These are phyloP conservation scores for Penicillium concentricum DNA, from an alignment of 2,329 filamentous ascomycete genomes.

Conservation along the genomic window DNA sequence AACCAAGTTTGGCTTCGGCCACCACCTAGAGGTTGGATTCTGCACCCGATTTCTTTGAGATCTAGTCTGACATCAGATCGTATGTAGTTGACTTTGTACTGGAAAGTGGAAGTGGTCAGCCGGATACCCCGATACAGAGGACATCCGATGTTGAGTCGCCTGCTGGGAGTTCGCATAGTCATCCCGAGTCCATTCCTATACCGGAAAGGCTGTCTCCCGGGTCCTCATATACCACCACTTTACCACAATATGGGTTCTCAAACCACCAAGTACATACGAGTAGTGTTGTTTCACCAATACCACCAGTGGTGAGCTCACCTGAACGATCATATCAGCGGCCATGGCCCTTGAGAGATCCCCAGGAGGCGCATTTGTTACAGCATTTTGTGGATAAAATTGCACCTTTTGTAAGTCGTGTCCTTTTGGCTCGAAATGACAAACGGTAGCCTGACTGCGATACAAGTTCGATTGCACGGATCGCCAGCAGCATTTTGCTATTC, in stretches of 20 bases:
- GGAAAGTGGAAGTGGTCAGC: constrained; percentile 19
- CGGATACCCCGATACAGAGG: not conserved
- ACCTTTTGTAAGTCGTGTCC: constrained; percentile 14
- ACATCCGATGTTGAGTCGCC: not conserved
- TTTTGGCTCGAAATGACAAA: not conserved
- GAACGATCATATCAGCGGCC: constrained; percentile 4
- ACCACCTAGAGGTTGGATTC: constrained; percentile 20
- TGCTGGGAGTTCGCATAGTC: not conserved
- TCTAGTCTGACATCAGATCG: constrained; percentile 2
- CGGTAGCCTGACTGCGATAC: not conserved
- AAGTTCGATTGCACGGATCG: constrained; percentile 29
- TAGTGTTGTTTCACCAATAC: not conserved
- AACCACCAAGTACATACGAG: not conserved
- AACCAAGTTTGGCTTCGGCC: constrained; percentile 25
- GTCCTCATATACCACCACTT: not conserved
- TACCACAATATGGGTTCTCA: not conserved
- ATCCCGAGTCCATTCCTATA: not conserved
- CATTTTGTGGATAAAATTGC: constrained; percentile 23
- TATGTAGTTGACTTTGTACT: constrained; percentile 22
- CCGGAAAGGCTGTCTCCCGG: not conserved
- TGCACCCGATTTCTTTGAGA: too few species aligned
- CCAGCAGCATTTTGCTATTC: constrained; percentile 27
- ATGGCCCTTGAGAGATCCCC: constrained; percentile 20
- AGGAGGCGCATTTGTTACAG: constrained; percentile 18
- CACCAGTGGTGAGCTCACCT: not conserved